A percentile compares a stretch with the other conserved stretches of the same genome.
These are phyloP conservation scores for Collariella sp. DNA, from an alignment of 495 filamentous ascomycete genomes.

Conservation along the genomic window DNA sequence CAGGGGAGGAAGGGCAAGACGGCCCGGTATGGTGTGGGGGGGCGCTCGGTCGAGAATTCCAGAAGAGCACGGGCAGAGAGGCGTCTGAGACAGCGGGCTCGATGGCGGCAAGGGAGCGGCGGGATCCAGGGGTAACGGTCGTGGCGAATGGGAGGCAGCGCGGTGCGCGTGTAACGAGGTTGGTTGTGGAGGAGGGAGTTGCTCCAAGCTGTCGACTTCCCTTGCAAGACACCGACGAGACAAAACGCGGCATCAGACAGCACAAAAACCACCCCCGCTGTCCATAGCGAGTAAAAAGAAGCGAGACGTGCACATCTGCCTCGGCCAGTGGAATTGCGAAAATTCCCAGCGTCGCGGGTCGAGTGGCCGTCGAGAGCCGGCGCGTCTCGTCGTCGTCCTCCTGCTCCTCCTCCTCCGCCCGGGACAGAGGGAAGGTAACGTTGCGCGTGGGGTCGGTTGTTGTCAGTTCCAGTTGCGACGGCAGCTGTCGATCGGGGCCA, in stretches of 20 bases:
- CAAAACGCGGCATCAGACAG: not conserved
- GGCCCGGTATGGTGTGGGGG: not conserved
- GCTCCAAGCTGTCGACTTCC: not conserved
- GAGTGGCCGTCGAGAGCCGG: not conserved
- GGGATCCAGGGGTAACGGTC: slow-evolving; percentile 6
- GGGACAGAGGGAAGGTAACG: slow-evolving; percentile 16
- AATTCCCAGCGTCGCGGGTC: not conserved
- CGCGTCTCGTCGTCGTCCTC: too few relatives aligned
- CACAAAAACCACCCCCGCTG: not conserved
- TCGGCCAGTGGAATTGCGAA: not conserved
- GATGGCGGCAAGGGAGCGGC: not conserved
- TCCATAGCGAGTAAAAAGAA: not conserved
- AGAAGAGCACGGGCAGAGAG: not conserved
- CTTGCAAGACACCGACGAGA: not conserved
- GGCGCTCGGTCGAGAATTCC: not conserved
- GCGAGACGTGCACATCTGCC: not conserved
- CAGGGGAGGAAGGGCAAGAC: not conserved
- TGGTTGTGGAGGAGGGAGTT: not conserved
- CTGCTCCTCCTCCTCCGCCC: not conserved
- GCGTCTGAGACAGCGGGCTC: not conserved
- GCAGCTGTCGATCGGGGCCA: slow-evolving; percentile 1
- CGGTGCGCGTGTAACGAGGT: not conserved
- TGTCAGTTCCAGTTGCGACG: not conserved
- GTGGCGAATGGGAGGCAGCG: not conserved
- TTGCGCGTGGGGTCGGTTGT: slow-evolving; percentile 16